These are phyloP conservation scores for Taxillus chinensis DNA, from an alignment of 164 flowering plant genomes.

Conservation along the genomic window DNA sequence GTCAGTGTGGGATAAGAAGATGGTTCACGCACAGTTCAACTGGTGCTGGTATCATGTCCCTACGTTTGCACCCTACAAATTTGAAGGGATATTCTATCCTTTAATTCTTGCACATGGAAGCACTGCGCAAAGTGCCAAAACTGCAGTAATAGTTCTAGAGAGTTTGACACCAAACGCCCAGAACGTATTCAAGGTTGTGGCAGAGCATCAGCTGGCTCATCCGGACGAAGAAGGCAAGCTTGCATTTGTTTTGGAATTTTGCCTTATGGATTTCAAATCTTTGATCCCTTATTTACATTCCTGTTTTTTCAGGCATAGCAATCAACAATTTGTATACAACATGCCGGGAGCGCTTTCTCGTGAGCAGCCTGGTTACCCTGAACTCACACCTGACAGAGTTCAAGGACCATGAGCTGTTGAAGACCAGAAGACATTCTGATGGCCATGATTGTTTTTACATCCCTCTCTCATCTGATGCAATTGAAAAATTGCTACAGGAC, in stretches of 20 bases:
- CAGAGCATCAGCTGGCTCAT: constrained; percentile 72
- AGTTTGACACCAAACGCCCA: constrained; percentile 98
- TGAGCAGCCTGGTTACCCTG: constrained; percentile 58
- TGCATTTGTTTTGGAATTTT: neutral
- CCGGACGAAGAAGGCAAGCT: constrained; percentile 79
- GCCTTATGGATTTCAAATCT: too few species aligned
- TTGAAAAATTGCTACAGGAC: constrained; percentile 57
- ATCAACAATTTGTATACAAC: constrained; percentile 40
- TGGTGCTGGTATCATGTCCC: constrained; percentile 98
- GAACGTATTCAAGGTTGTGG: constrained; percentile 82
- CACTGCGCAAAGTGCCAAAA: constrained; percentile 65
- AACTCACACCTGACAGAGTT: constrained; percentile 95
- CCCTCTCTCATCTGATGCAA: constrained; percentile 70
- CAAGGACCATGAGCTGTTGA: constrained; percentile 87
- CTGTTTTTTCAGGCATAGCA: constrained; percentile 71
- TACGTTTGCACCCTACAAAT: constrained; percentile 79
- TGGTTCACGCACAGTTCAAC: constrained; percentile 89
- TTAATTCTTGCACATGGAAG: constrained; percentile 69
- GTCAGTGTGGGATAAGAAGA: constrained; percentile 97
- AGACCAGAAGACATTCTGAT: constrained; percentile 65
- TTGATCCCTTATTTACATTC: too few species aligned
- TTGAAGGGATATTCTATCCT: constrained; percentile 72
- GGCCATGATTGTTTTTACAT: constrained; percentile 85
- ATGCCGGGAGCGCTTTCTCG: constrained; percentile 71
- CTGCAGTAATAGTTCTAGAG: constrained; percentile 80